Evolutionary conservation across 768 basidiomycete genomes (phyloP).

Genomic region (Dacryopinax spathularia): DNA sequence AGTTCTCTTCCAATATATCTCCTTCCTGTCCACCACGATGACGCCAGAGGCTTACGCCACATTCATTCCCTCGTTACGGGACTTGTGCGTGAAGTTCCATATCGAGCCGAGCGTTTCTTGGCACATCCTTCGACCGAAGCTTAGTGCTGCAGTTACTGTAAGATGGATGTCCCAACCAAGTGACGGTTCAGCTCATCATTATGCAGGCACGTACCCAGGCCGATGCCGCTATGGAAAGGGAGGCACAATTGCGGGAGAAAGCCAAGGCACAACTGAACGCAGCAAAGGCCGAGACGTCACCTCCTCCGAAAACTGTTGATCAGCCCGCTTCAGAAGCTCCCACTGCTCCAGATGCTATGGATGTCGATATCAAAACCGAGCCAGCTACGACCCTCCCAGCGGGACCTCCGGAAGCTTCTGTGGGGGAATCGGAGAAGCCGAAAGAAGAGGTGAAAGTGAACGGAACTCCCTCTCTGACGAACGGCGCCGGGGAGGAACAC

Average conservation of each 20-base stretch:
- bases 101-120: constrained; percentile 80
- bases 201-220: background rate
- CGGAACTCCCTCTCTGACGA: constrained; percentile 29
- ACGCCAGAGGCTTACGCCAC: constrained; percentile 56
- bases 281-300: background rate
- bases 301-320: background rate
- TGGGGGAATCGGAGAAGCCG: background rate
- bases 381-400: background rate
- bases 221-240: constrained; percentile 5
- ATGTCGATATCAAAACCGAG: background rate
- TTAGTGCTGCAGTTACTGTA: constrained; percentile 2
- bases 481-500: background rate
- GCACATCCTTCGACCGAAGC: constrained; percentile 71
- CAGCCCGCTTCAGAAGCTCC: background rate
- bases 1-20: constrained; percentile 81
- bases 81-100: constrained; percentile 61
- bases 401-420: background rate
- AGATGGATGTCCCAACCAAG: background rate
- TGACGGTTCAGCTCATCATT: constrained; percentile 28
- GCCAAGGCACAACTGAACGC: background rate
- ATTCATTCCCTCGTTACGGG: constrained; percentile 57
- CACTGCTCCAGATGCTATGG: background rate
- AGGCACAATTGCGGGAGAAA: background rate
- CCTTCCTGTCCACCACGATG: constrained; percentile 66
- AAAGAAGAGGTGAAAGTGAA: constrained; percentile 8